Evolutionary conservation across 139 green algal species (phyloP).

Genomic region (Auxenochlorella protothecoides): DNA sequence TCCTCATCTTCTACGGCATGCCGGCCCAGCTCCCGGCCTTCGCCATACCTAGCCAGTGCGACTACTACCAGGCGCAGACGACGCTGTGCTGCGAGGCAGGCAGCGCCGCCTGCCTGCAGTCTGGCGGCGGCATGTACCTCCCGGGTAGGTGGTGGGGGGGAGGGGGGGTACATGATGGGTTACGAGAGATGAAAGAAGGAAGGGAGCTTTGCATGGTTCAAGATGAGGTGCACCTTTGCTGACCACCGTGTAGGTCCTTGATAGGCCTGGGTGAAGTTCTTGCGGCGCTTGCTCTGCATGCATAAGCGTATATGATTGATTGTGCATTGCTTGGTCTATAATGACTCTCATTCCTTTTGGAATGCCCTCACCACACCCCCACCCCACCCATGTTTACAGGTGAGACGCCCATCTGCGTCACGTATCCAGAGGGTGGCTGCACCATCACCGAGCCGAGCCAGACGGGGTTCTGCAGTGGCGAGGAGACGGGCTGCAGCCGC

Average conservation of each 20-base stretch:
- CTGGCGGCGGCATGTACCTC: not conserved
- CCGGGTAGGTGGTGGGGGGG: not conserved
- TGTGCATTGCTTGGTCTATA: no score
- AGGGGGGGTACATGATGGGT: not conserved
- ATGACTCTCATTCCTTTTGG: no score
- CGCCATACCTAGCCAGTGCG: slow-evolving; percentile 4
- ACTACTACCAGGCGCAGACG: not conserved
- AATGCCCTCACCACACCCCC: no score
- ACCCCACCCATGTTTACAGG: slow-evolving; percentile 13
- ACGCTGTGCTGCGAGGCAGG: not conserved
- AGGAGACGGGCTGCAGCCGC: slow-evolving; percentile 2
- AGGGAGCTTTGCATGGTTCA: no score
- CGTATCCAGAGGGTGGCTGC: not conserved
- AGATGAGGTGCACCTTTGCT: no score
- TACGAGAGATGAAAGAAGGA: not conserved
- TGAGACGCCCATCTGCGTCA: not conserved
- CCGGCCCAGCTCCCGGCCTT: slow-evolving; percentile 35
- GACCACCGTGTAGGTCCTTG: no score
- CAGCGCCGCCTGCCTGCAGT: not conserved
- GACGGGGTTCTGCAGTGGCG: slow-evolving; percentile 7
- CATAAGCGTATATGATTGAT: no score
- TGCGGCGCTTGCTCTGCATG: no score
- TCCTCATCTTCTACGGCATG: slow-evolving; percentile 74
- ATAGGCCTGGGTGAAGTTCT: no score
- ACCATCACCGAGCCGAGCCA: not conserved